These are phyloP conservation scores for Trametes cinnabarina DNA, from an alignment of 768 basidiomycete species.

Conservation along the genomic window DNA sequence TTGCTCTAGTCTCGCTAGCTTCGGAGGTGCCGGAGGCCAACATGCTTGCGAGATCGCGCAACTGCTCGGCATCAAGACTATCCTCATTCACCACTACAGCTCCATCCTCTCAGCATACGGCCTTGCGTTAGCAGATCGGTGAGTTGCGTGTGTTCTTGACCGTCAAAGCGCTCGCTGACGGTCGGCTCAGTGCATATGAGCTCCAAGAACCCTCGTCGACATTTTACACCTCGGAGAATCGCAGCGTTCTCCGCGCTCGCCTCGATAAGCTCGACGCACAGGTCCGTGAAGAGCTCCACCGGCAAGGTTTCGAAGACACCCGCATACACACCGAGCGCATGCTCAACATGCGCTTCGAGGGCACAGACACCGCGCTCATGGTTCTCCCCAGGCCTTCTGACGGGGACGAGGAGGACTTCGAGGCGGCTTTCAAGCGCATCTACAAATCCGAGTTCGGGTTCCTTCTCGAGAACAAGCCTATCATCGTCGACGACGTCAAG, in stretches of 20 bases:
- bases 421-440: constrained; percentile 70
- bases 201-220: constrained; percentile 87
- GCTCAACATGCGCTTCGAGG: constrained; percentile 92
- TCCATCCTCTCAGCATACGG: constrained; percentile 94
- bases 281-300: constrained; percentile 64
- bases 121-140: constrained; percentile 84
- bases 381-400: constrained; percentile 54
- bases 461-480: constrained; percentile 74
- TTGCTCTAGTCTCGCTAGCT: constrained; percentile 65
- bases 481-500: constrained; percentile 92
- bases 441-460: constrained; percentile 93
- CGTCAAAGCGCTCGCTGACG: not conserved
- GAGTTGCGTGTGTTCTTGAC: constrained; percentile 2
- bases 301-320: constrained; percentile 77
- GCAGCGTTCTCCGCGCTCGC: constrained; percentile 53
- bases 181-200: constrained; percentile 63
- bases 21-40: constrained; percentile 89
- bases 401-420: constrained; percentile 67
- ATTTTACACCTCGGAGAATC: constrained; percentile 64
- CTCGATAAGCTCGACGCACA: constrained; percentile 65
- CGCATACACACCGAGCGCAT: constrained; percentile 76
- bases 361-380: constrained; percentile 93
- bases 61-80: constrained; percentile 81
- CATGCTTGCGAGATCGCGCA: constrained; percentile 92
- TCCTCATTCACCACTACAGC: constrained; percentile 87